Conservation (phyloP, 2,329 filamentous ascomycete species). For the Bipolaris oryzae region DNA sequence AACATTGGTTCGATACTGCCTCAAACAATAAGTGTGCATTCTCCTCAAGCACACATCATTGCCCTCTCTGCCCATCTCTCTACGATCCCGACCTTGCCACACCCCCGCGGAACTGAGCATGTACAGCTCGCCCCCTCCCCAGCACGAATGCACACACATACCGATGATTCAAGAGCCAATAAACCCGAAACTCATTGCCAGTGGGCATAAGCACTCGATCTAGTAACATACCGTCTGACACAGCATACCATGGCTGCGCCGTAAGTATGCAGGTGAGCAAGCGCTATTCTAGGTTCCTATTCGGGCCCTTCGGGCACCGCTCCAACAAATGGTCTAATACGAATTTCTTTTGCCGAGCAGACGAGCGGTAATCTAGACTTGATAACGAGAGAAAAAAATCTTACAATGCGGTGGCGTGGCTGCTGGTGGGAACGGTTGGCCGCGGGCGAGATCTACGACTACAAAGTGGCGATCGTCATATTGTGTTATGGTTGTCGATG, state of each 20-base stretch:
- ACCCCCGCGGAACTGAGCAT: not conserved
- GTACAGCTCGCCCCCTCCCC: too few relatives aligned
- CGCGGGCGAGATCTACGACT: too few relatives aligned
- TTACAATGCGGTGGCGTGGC: too few relatives aligned
- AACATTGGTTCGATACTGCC: not conserved
- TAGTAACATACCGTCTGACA: slow-evolving; percentile 5
- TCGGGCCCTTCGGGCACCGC: not conserved
- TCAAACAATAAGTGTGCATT: too few relatives aligned
- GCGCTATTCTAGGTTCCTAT: not conserved
- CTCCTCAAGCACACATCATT: too few relatives aligned
- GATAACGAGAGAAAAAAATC: not conserved
- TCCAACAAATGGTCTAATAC: too few relatives aligned
- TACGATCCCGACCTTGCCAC: not conserved
- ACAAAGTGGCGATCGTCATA: too few relatives aligned
- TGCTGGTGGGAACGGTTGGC: too few relatives aligned
- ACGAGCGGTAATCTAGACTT: not conserved
- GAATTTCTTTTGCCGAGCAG: too few relatives aligned
- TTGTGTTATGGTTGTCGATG: too few relatives aligned
- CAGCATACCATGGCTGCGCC: not conserved
- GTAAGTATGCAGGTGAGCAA: not conserved
- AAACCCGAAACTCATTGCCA: not conserved
- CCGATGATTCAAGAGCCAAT: not conserved
- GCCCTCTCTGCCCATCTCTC: not conserved
- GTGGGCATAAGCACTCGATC: not conserved
- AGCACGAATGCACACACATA: not conserved